Conservation (phyloP, 2,329 filamentous ascomycete genomes). For the Seiridium cupressi region DNA sequence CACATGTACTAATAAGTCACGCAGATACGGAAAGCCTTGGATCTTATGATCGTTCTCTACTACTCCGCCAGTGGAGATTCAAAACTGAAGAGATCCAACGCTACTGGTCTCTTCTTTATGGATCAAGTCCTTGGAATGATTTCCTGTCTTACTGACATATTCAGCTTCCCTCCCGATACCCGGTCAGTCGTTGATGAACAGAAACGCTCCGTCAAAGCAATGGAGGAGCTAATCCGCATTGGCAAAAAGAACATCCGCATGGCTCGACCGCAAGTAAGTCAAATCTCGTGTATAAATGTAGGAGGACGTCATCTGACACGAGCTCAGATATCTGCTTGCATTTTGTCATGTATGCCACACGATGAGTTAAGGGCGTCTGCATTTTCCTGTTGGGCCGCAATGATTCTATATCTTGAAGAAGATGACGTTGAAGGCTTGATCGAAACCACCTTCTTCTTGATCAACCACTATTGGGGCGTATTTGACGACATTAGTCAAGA, state of each 20-base stretch:
- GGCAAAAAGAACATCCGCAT: conserved; percentile 71
- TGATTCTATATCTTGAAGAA: conserved; percentile 72
- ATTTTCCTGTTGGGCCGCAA: conserved; percentile 79
- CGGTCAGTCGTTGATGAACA: conserved; percentile 65
- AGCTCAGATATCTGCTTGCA: conserved; percentile 78
- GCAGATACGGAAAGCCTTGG: conserved; percentile 47
- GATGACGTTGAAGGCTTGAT: conserved; percentile 78
- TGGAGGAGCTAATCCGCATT: conserved; percentile 83
- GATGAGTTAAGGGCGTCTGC: conserved; percentile 73
- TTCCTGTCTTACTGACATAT: conserved; percentile 72
- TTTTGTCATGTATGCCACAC: conserved; percentile 78
- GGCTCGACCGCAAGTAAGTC: conserved; percentile 77
- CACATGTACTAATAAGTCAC: conserved; percentile 21
- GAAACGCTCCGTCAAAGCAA: conserved; percentile 73
- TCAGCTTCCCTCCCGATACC: conserved; percentile 64
- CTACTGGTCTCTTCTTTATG: conserved; percentile 74
- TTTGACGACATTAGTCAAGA: conserved; percentile 62
- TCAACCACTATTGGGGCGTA: conserved; percentile 74
- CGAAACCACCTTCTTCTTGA: conserved; percentile 86
- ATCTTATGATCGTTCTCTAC: conserved; percentile 42
- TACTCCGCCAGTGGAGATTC: conserved; percentile 37
- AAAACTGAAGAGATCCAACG: conserved; percentile 50
- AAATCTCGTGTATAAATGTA: neutral
- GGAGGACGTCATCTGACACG: neutral
- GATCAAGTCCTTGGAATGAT: conserved; percentile 84